These are phyloP conservation scores for Fusarium sp. DNA, from an alignment of 2,329 filamentous ascomycete species.

Conservation along the genomic window DNA sequence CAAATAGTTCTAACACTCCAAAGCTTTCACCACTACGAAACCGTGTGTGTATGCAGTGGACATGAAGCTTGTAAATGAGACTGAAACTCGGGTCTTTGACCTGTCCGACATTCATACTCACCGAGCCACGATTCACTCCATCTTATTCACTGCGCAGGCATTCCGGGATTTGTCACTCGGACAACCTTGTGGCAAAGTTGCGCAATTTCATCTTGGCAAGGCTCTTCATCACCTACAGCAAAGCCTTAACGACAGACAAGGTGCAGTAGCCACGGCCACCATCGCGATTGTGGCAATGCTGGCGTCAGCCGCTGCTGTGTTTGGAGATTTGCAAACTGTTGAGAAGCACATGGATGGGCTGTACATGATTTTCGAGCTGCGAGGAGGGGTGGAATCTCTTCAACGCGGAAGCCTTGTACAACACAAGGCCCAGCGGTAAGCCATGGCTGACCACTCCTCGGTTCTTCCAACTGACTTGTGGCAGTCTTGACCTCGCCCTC, in stretches of 20 bases:
- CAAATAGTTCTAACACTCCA: not conserved
- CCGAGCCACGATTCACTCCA: conserved; percentile 41
- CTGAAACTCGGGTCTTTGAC: conserved; percentile 30
- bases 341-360: conserved; percentile 43
- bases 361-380: conserved; percentile 35
- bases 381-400: conserved; percentile 36
- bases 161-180: conserved; percentile 32
- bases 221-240: conserved; percentile 34
- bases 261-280: conserved; percentile 30
- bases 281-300: conserved; percentile 37
- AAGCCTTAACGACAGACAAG: conserved; percentile 24
- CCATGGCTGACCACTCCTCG: not conserved
- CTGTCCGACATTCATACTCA: conserved; percentile 30
- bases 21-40: conserved; percentile 34
- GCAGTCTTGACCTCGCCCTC: conserved; percentile 22
- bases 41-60: conserved; percentile 34
- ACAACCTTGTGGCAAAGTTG: conserved; percentile 7
- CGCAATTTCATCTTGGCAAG: conserved; percentile 34
- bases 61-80: conserved; percentile 13
- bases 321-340: conserved; percentile 36
- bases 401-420: conserved; percentile 19
- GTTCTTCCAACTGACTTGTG: not conserved
- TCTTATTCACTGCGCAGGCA: conserved; percentile 40
- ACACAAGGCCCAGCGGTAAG: conserved; percentile 27
- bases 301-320: conserved; percentile 36